Conservation (phyloP, 495 filamentous ascomycete species). For the Jackrogersella minutella region DNA sequence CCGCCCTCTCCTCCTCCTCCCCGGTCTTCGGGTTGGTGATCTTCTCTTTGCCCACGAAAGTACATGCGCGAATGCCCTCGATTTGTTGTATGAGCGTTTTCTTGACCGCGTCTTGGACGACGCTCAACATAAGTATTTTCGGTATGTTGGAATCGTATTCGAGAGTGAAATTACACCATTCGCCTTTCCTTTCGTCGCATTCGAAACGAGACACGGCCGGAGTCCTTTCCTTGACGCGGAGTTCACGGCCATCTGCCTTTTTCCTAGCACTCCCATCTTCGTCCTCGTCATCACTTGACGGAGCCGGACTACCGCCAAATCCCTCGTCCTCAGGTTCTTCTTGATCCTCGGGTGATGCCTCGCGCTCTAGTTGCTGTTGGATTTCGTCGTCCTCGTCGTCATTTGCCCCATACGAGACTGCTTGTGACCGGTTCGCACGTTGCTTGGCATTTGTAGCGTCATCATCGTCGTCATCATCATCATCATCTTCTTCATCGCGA, state of each 20-base stretch:
- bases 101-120: conserved; percentile 80
- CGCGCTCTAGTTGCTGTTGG: conserved; percentile 62
- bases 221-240: conserved; percentile 70
- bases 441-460: conserved; percentile 85
- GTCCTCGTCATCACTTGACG: conserved; percentile 57
- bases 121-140: conserved; percentile 90
- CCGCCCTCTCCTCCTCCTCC: conserved; percentile 57
- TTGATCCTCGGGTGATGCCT: conserved; percentile 61
- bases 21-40: conserved; percentile 58
- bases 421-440: conserved; percentile 75
- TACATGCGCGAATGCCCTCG: conserved; percentile 72
- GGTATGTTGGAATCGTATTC: conserved; percentile 83
- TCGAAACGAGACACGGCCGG: conserved; percentile 75
- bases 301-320: conserved; percentile 59
- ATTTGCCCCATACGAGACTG: conserved; percentile 86
- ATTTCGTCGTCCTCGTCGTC: conserved; percentile 90
- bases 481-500: conserved; percentile 72
- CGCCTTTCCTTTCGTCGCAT: conserved; percentile 77
- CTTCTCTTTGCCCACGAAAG: conserved; percentile 71
- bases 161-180: conserved; percentile 79
- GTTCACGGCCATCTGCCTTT: conserved; percentile 64
- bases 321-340: conserved; percentile 66
- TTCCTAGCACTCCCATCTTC: conserved; percentile 44
- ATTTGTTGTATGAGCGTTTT: conserved; percentile 88
- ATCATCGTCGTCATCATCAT: conserved; percentile 79